These are phyloP conservation scores for Nematodospora valgi DNA, from an alignment of 805 yeast species.

Conservation along the genomic window DNA sequence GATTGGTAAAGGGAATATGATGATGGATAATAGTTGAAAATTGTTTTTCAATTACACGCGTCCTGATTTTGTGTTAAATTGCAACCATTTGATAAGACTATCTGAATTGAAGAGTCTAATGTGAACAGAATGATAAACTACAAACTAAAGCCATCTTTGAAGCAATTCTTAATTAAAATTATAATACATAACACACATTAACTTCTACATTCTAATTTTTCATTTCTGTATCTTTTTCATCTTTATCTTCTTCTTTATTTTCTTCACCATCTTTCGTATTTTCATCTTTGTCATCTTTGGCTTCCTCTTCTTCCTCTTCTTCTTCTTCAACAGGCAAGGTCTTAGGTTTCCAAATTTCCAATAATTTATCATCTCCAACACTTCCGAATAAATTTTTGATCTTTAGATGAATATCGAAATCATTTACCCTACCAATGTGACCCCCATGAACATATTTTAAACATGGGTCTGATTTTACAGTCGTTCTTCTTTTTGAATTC, in stretches of 20 bases:
- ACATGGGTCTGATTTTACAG: slow-evolving; percentile 62
- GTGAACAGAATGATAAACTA: neutral
- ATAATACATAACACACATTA: neutral
- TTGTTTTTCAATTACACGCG: neutral
- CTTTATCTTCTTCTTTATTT: slow-evolving; percentile 6
- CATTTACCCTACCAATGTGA: slow-evolving; percentile 68
- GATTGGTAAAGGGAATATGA: neutral
- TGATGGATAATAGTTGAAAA: neutral
- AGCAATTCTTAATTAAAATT: neutral
- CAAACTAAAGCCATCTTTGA: neutral
- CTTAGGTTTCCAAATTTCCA: slow-evolving; percentile 76
- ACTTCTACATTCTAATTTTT: slow-evolving; percentile 4
- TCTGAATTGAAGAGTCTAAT: neutral
- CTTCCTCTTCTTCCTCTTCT: slow-evolving; percentile 14
- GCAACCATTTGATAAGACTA: neutral
- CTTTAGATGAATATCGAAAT: slow-evolving; percentile 63
- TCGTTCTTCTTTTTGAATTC: slow-evolving; percentile 53
- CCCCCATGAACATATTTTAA: slow-evolving; percentile 82
- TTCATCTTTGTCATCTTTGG: slow-evolving; percentile 2
- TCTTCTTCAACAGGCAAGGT: slow-evolving; percentile 39
- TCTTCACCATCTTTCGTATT: neutral
- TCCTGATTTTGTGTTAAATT: no score
- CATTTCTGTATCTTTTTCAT: slow-evolving; percentile 13
- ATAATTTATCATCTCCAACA: slow-evolving; percentile 70
- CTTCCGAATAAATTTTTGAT: slow-evolving; percentile 58